Evolutionary conservation across 176 grass and related monocot genomes (phyloP).

Genomic region (Triticum monococcum): DNA sequence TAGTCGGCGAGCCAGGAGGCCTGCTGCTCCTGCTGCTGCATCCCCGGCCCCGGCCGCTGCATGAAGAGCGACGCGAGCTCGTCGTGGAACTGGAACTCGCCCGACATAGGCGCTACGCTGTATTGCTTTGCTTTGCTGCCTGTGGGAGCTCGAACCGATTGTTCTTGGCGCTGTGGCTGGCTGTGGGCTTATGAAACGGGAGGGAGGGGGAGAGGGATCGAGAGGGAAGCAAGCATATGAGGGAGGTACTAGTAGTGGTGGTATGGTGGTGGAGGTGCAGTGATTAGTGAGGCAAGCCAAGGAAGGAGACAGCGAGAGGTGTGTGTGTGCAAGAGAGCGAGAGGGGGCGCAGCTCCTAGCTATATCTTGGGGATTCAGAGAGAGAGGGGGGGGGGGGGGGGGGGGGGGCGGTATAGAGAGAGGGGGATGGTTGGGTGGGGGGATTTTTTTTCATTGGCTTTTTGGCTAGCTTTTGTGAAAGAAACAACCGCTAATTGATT

Average conservation of each 20-base stretch:
- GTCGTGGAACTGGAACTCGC: constrained; percentile 58
- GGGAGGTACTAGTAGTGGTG: constrained; percentile 10
- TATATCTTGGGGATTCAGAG: constrained; percentile 27
- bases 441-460: constrained; percentile 24
- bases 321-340: background rate
- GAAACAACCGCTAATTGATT: constrained; percentile 37
- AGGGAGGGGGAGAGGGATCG: constrained; percentile 10
- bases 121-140: too few relatives aligned
- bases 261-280: constrained; percentile 20
- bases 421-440: constrained; percentile 30
- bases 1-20: constrained; percentile 27
- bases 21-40: background rate
- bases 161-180: constrained; percentile 11
- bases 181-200: constrained; percentile 27
- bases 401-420: too few relatives aligned
- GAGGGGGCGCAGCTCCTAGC: constrained; percentile 10
- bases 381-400: background rate
- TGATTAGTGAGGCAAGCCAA: constrained; percentile 6
- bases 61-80: constrained; percentile 72
- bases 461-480: constrained; percentile 40
- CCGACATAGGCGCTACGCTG: constrained; percentile 4
- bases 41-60: constrained; percentile 27
- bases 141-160: background rate
- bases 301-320: background rate
- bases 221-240: constrained; percentile 23